phyloP scores from a whole-genome alignment of 345 rosid genomes.

The Kandelia obovata region DNA sequence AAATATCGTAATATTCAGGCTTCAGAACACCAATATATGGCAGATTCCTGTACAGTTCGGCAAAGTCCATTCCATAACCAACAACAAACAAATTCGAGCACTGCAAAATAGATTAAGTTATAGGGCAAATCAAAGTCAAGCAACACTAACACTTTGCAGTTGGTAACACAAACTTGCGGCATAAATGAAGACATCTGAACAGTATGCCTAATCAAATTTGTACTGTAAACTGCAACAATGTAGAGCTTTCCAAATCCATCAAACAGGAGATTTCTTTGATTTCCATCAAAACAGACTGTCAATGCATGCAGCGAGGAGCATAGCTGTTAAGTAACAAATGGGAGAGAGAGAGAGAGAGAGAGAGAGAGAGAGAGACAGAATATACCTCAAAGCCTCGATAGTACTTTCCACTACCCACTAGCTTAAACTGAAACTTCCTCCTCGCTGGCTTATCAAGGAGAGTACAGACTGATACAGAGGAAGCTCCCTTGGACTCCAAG shows the following conservation, averaged over 20 bases:
- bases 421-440: constrained; percentile 57
- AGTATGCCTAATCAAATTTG: neutral
- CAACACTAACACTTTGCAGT: neutral
- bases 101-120: constrained; percentile 35
- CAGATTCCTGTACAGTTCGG: constrained; percentile 77
- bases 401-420: constrained; percentile 76
- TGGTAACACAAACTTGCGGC: neutral
- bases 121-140: neutral
- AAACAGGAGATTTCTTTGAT: neutral
- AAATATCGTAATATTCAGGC: constrained; percentile 51
- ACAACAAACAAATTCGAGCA: constrained; percentile 85
- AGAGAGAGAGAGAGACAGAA: neutral
- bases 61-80: constrained; percentile 96
- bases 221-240: neutral
- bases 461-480: constrained; percentile 81
- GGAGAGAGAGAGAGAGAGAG: neutral
- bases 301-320: neutral
- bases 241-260: neutral
- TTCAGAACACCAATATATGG: constrained; percentile 85
- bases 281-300: neutral
- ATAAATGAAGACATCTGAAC: neutral
- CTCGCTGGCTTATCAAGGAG: constrained; percentile 72
- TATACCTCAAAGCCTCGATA: constrained; percentile 79
- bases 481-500: constrained; percentile 55
- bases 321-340: neutral